Evolutionary conservation across 148 eudicot genomes (phyloP).

Genomic region (Silene uniflora): DNA sequence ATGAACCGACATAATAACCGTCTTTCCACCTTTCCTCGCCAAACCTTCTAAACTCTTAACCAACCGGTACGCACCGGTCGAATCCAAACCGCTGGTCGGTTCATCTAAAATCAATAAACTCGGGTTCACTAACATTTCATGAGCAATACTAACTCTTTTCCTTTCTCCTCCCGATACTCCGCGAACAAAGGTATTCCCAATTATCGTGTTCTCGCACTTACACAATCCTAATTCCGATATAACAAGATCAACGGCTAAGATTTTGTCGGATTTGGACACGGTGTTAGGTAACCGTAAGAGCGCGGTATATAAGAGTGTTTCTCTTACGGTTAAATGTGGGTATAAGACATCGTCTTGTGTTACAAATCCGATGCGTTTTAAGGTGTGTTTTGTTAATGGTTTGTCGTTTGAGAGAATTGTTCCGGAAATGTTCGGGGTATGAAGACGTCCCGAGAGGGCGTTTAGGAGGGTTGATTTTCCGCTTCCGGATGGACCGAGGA

Average conservation of each 20-base stretch:
- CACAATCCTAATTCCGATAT: slow-evolving; percentile 54
- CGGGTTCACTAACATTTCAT: slow-evolving; percentile 84
- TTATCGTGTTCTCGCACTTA: slow-evolving; percentile 67
- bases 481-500: slow-evolving; percentile 94
- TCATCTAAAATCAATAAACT: slow-evolving; percentile 76
- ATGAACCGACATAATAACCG: slow-evolving; percentile 70
- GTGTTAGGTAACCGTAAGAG: slow-evolving; percentile 56
- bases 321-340: slow-evolving; percentile 75
- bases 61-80: slow-evolving; percentile 68
- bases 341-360: slow-evolving; percentile 77
- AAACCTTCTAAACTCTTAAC: slow-evolving; percentile 37
- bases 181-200: slow-evolving; percentile 61
- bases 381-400: slow-evolving; percentile 37
- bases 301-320: slow-evolving; percentile 70
- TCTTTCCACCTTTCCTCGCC: slow-evolving; percentile 55
- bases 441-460: slow-evolving; percentile 60
- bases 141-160: slow-evolving; percentile 75
- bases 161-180: slow-evolving; percentile 92
- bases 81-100: slow-evolving; percentile 83
- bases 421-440: slow-evolving; percentile 48
- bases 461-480: slow-evolving; percentile 87
- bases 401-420: slow-evolving; percentile 52
- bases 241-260: slow-evolving; percentile 41
- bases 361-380: slow-evolving; percentile 69
- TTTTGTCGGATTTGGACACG: slow-evolving; percentile 33